Evolutionary conservation across 352 stramenopile genomes (phyloP).

Genomic region (Pythium coloratum): DNA sequence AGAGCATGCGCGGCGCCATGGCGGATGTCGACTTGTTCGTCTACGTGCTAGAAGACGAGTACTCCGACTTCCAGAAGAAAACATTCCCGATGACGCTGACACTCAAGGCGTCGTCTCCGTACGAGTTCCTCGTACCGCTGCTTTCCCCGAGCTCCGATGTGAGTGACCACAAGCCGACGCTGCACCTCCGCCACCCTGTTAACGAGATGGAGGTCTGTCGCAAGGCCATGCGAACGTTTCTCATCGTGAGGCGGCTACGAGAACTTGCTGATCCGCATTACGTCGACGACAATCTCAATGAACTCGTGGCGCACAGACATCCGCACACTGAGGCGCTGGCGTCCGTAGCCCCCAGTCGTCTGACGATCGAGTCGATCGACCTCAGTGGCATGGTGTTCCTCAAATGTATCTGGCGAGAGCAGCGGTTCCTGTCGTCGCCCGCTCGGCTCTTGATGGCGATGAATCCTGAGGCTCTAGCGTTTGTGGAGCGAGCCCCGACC

Average conservation of each 20-base stretch:
- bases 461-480: conserved; percentile 71
- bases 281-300: conserved; percentile 45
- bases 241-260: conserved; percentile 57
- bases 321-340: conserved; percentile 54
- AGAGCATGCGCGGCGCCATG: conserved; percentile 82
- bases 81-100: conserved; percentile 52
- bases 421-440: conserved; percentile 66
- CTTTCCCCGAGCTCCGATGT: conserved; percentile 14
- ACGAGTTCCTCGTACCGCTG: conserved; percentile 65
- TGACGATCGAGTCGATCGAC: conserved; percentile 32
- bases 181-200: conserved; percentile 47
- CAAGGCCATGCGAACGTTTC: conserved; percentile 70
- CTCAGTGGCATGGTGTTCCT: conserved; percentile 64
- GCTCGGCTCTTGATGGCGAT: conserved; percentile 65
- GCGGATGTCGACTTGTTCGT: conserved; percentile 78
- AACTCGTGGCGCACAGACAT: conserved; percentile 58
- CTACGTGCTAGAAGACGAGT: conserved; percentile 79
- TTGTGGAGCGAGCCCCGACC: conserved; percentile 48
- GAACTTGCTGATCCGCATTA: conserved; percentile 50
- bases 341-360: conserved; percentile 22
- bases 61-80: conserved; percentile 43
- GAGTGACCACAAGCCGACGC: conserved; percentile 32
- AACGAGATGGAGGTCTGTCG: conserved; percentile 77
- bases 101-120: conserved; percentile 64
- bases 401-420: conserved; percentile 73